phyloP scores from a whole-genome alignment of 139 green algal genomes.

The Coccomyxa sp. region DNA sequence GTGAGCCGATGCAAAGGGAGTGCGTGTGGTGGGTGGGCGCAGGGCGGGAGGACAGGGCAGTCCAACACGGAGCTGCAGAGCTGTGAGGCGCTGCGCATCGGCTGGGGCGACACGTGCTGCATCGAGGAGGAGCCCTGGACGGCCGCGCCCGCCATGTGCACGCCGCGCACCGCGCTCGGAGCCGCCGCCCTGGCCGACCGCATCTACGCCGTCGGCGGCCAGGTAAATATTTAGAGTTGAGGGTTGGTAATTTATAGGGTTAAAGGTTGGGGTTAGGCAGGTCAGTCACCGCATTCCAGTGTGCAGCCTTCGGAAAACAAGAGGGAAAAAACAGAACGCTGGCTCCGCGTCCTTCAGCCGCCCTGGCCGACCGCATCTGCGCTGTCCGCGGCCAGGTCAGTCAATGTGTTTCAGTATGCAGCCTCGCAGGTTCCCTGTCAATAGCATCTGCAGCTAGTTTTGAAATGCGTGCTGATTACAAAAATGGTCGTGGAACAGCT shows the following conservation, averaged over 20 bases:
- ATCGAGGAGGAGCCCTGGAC: conserved; percentile 3
- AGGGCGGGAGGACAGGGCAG: conserved; percentile 25
- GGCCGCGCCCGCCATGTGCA: conserved; percentile 26
- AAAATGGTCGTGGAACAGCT: too few species aligned
- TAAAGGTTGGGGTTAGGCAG: too few species aligned
- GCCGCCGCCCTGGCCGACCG: conserved; percentile 28
- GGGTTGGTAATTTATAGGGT: too few species aligned
- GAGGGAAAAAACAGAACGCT: background rate
- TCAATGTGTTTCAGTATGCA: too few species aligned
- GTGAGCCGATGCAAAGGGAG: background rate
- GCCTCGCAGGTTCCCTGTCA: too few species aligned
- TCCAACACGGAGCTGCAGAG: conserved; percentile 20
- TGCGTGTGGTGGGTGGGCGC: background rate
- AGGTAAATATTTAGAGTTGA: too few species aligned
- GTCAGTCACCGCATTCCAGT: too few species aligned
- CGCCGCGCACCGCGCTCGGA: conserved; percentile 36
- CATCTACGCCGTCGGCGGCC: conserved; percentile 61
- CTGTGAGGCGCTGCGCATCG: conserved; percentile 17
- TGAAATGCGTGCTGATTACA: too few species aligned
- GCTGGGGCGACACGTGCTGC: background rate
- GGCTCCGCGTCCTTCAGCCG: conserved; percentile 4
- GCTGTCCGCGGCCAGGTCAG: conserved; percentile 63
- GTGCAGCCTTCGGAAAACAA: too few species aligned
- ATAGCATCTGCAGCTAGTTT: too few species aligned
- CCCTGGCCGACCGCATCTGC: conserved; percentile 42